Conservation (phyloP, 805 yeast species). For the Torulaspora franciscae region DNA sequence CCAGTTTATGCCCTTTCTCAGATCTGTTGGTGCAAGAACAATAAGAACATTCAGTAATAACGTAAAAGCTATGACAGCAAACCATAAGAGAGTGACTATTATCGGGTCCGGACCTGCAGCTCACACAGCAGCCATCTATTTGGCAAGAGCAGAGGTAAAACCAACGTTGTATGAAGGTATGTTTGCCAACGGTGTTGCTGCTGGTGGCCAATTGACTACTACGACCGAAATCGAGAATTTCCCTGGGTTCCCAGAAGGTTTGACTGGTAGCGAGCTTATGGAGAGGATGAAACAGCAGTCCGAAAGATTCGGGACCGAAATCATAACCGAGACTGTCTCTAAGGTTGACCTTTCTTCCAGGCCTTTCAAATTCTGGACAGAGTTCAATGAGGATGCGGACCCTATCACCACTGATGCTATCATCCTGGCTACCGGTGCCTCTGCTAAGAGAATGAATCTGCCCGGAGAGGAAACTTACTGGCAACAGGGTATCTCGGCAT, state of each 20-base stretch:
- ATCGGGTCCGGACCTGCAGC: constrained; percentile 99
- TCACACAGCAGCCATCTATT: constrained; percentile 96
- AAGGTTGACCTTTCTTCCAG: constrained; percentile 81
- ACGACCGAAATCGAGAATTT: constrained; percentile 98
- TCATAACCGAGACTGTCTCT: constrained; percentile 91
- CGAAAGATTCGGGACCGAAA: constrained; percentile 81
- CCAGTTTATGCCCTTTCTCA: not conserved
- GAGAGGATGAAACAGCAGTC: constrained; percentile 91
- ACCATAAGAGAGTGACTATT: constrained; percentile 75
- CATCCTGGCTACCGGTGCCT: constrained; percentile 95
- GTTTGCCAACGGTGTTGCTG: constrained; percentile 94
- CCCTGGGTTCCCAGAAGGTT: constrained; percentile 96
- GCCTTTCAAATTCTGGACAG: constrained; percentile 97
- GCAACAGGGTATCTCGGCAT: constrained; percentile 99
- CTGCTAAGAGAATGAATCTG: constrained; percentile 87
- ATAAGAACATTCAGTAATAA: not conserved
- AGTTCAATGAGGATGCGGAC: constrained; percentile 85
- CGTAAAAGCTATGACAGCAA: constrained; percentile 4
- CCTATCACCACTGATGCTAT: constrained; percentile 92
- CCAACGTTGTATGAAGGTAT: constrained; percentile 94
- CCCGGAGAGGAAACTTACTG: constrained; percentile 98
- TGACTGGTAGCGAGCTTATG: constrained; percentile 84
- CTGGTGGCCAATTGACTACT: constrained; percentile 98
- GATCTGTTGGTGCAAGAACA: not conserved
- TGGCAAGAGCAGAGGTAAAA: constrained; percentile 92